Percentiles rank a stretch among this genome's conserved stretches.
phyloP scores from a whole-genome alignment of 1,284 basidiomycete species.

The Thelephora terrestris region DNA sequence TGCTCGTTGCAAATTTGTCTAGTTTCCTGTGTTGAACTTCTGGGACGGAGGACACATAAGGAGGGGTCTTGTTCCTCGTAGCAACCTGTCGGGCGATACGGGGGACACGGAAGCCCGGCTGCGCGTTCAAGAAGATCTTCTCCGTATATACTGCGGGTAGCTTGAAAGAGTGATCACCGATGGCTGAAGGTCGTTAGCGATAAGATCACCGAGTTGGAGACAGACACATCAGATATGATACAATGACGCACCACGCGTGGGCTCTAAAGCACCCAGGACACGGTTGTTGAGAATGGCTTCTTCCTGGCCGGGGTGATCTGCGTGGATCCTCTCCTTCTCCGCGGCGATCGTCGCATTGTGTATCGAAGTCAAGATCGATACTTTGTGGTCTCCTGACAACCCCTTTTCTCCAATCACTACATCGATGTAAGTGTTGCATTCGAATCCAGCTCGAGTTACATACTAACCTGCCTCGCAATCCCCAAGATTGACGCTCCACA shows the following conservation, averaged over 20 bases:
- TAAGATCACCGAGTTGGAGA: conserved; percentile 1
- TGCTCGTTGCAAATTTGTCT: neutral
- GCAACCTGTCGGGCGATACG: conserved; percentile 24
- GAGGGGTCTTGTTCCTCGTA: conserved; percentile 34
- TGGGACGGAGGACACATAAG: conserved; percentile 45
- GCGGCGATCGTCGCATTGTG: conserved; percentile 43
- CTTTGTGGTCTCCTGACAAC: conserved; percentile 32
- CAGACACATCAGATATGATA: conserved; percentile 1
- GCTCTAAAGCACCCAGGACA: conserved; percentile 53
- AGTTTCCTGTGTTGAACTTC: conserved; percentile 35
- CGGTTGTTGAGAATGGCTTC: conserved; percentile 40
- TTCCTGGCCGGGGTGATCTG: conserved; percentile 46
- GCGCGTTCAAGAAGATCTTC: conserved; percentile 40
- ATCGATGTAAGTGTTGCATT: conserved; percentile 6
- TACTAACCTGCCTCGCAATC: conserved; percentile 51
- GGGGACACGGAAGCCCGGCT: conserved; percentile 34
- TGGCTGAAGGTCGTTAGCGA: conserved; percentile 27
- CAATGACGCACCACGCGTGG: conserved; percentile 45
- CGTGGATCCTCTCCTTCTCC: conserved; percentile 38
- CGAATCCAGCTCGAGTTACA: neutral
- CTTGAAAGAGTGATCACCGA: conserved; percentile 58
- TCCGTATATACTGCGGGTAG: conserved; percentile 46
- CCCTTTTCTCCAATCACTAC: conserved; percentile 43
- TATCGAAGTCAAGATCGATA: conserved; percentile 33
- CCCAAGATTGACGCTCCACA: conserved; percentile 62